A percentile compares a stretch with the other conserved stretches of the same genome.
phyloP scores from a whole-genome alignment of 306 rosid genomes.

The Acacia confusa region DNA sequence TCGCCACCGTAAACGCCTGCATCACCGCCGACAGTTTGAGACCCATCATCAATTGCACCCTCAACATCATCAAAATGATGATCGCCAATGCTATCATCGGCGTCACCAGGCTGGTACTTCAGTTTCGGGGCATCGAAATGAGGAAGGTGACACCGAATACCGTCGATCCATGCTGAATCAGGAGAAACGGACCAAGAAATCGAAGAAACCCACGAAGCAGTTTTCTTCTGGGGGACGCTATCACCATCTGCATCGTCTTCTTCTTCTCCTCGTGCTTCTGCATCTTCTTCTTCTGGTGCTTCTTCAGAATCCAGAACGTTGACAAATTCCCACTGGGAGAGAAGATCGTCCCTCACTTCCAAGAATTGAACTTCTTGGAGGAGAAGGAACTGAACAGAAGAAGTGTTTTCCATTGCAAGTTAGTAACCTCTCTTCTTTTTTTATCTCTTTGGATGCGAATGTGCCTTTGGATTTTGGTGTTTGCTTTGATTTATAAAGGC shows the following conservation, averaged over 20 bases:
- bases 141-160: not conserved
- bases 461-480: not conserved
- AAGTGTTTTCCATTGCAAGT: slow-evolving; percentile 43
- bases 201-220: slow-evolving; percentile 30
- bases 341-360: slow-evolving; percentile 39
- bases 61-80: not conserved
- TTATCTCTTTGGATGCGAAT: not conserved
- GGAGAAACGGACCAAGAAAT: slow-evolving; percentile 22
- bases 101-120: not conserved
- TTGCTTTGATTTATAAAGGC: not conserved
- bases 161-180: slow-evolving; percentile 21
- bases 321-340: slow-evolving; percentile 59
- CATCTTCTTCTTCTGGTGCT: not conserved
- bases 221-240: not conserved
- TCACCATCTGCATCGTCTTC: not conserved
- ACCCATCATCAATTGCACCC: not conserved
- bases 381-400: slow-evolving; percentile 41
- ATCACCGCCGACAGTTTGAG: not conserved
- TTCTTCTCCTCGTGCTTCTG: not conserved
- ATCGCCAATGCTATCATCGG: not conserved
- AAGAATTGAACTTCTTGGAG: slow-evolving; percentile 50
- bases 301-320: slow-evolving; percentile 35
- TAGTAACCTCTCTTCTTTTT: not conserved
- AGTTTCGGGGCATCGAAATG: not conserved
- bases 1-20: not conserved